These are phyloP conservation scores for Daldinia bambusicola DNA, from an alignment of 495 filamentous ascomycete species.

Conservation along the genomic window DNA sequence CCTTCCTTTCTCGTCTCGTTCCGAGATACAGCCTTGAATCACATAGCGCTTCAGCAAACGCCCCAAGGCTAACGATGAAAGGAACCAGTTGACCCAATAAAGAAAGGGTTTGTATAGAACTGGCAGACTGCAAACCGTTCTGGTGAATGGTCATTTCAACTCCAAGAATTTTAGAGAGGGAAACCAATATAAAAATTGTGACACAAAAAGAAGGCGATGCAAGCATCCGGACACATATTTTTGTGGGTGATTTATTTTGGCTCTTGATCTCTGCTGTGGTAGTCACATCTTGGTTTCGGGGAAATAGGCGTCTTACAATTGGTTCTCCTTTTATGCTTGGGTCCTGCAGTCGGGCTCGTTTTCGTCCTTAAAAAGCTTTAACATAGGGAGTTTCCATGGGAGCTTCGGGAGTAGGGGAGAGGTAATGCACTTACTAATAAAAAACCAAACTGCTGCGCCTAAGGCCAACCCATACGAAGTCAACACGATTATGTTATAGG, in stretches of 20 bases:
- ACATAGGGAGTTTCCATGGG: not conserved
- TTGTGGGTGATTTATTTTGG: not conserved
- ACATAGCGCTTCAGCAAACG: not conserved
- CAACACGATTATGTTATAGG: not conserved
- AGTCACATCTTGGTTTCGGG: no score
- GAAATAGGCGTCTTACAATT: no score
- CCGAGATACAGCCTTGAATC: not conserved
- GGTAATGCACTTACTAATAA: not conserved
- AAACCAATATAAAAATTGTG: not conserved
- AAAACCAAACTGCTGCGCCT: not conserved
- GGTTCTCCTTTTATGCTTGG: no score
- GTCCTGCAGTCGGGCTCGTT: not conserved
- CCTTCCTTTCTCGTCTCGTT: not conserved
- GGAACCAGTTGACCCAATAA: not conserved
- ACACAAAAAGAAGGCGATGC: not conserved
- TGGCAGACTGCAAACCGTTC: not conserved
- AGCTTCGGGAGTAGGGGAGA: not conserved
- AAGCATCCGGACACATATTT: not conserved
- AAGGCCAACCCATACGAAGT: not conserved
- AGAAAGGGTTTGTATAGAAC: not conserved
- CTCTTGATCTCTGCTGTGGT: not conserved
- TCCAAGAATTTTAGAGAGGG: not conserved
- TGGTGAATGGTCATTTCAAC: not conserved
- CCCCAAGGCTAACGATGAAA: not conserved
- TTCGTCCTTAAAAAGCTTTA: not conserved